phyloP scores from a whole-genome alignment of 495 filamentous ascomycete species.

The Podospora conica region DNA sequence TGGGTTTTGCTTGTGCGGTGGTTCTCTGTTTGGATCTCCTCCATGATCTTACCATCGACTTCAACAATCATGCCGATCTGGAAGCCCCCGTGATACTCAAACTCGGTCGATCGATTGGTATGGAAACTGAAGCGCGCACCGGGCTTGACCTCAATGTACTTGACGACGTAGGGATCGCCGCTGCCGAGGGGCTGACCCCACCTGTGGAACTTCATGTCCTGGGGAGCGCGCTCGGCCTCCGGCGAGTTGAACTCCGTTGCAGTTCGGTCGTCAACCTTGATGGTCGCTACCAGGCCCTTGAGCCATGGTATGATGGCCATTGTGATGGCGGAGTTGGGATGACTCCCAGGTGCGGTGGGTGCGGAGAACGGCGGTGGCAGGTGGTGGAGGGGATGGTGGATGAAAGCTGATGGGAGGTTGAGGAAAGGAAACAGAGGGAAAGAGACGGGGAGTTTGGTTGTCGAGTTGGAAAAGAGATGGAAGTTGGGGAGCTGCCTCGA shows the following conservation, averaged over 20 bases:
- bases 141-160: constrained; percentile 18
- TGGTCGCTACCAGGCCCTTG: constrained; percentile 25
- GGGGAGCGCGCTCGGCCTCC: not conserved
- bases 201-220: not conserved
- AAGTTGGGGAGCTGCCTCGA: not conserved
- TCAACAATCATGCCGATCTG: not conserved
- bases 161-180: not conserved
- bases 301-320: constrained; percentile 32
- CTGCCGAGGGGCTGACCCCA: not conserved
- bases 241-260: constrained; percentile 30
- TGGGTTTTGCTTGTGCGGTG: no score
- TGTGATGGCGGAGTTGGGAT: not conserved
- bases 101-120: not conserved
- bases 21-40: not conserved
- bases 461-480: not conserved
- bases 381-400: not conserved
- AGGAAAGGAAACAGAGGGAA: not conserved
- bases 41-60: not conserved
- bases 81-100: not conserved
- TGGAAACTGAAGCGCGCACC: constrained; percentile 5
- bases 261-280: constrained; percentile 20
- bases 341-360: not conserved
- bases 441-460: not conserved
- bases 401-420: not conserved
- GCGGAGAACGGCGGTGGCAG: not conserved